phyloP scores from a whole-genome alignment of 768 basidiomycete species.

The Collybiopsis confluens region DNA sequence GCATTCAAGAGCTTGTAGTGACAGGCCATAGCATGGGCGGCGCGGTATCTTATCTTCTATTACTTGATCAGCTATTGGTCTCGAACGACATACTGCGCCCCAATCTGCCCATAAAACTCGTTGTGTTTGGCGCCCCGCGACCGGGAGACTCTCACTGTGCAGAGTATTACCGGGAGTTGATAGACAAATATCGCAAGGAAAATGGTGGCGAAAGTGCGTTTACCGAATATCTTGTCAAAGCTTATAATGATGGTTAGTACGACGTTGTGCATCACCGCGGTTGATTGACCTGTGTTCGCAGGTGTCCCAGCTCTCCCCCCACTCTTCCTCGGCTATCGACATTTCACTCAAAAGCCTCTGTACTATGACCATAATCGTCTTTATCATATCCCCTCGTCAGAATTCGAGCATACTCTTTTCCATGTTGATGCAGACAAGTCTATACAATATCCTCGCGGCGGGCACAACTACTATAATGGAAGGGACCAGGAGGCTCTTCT shows the following conservation, averaged over 20 bases:
- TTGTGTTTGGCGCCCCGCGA: conserved; percentile 49
- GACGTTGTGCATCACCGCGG: neutral
- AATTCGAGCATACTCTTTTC: conserved; percentile 46
- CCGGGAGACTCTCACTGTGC: conserved; percentile 41
- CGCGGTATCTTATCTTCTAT: conserved; percentile 45
- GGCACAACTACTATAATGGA: conserved; percentile 61
- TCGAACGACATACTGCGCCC: conserved; percentile 20
- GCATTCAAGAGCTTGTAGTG: conserved; percentile 37
- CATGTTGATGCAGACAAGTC: conserved; percentile 17
- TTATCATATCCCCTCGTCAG: conserved; percentile 41
- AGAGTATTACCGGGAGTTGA: conserved; percentile 34
- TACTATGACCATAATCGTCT: conserved; percentile 46
- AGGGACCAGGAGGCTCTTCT: conserved; percentile 46
- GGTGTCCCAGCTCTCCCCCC: conserved; percentile 61
- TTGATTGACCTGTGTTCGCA: too few relatives aligned
- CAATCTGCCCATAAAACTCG: conserved; percentile 34
- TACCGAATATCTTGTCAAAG: conserved; percentile 47
- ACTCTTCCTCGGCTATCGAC: conserved; percentile 43
- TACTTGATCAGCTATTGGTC: conserved; percentile 38
- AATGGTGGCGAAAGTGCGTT: conserved; percentile 31
- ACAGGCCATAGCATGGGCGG: conserved; percentile 60
- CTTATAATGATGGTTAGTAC: conserved; percentile 50
- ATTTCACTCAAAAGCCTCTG: conserved; percentile 43
- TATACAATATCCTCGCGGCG: conserved; percentile 44
- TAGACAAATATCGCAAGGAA: conserved; percentile 27